Base-by-base conservation (phyloP, 257 asterid species). In the Capsicum pubescens region DNA sequence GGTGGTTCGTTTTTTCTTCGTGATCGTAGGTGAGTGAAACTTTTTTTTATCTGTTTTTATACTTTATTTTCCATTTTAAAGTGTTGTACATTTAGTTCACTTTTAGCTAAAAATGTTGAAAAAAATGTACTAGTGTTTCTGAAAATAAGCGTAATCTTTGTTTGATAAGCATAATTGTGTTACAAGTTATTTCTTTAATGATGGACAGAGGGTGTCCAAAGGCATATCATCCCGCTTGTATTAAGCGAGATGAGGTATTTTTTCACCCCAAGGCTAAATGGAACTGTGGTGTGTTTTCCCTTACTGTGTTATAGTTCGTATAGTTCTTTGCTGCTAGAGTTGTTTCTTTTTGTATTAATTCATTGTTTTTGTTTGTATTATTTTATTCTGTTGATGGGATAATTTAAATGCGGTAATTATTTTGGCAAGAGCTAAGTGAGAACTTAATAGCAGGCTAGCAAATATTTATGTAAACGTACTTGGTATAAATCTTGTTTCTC, bases 221-320 rank as follows among this genome's bases (percentile, higher is more conserved):
- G 92, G 99, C 98, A 10, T 97, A 97, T 82, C 99, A 97, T 84
- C 94, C 98, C 12, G 92, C 97, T 10, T 97, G 99, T 85, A 91
- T 97, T 72, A 97, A 97, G 92, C 91, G 99, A 48, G 98, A 95
- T 17, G 98, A 95, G 87, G 91, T 92, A 4, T 97, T 93, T 89
- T 97, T 97, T 39, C 89, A 88, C 61, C 90, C 98, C 44, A 93
- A 90, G 86, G 90, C 98, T 1, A 95, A 90, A 85, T 97, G 99
- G 99, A 90, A 90, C 69, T 97, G 98, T 56, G 99, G 91, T 89
- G 87, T 64, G 84, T 16, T 19, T 21, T 80, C 76, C 50, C 14
- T 21, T 74, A 11, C 61, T 12, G 19, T 11, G 8, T 72, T 72
- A 19, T 21, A 26, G 36, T 26, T 26, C 32, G 32, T 76, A 35